Evolutionary conservation across 2,329 filamentous ascomycete genomes (phyloP), one percentile per base, ranked within the genome.

Genomic region (Colletotrichum orbiculare): DNA sequence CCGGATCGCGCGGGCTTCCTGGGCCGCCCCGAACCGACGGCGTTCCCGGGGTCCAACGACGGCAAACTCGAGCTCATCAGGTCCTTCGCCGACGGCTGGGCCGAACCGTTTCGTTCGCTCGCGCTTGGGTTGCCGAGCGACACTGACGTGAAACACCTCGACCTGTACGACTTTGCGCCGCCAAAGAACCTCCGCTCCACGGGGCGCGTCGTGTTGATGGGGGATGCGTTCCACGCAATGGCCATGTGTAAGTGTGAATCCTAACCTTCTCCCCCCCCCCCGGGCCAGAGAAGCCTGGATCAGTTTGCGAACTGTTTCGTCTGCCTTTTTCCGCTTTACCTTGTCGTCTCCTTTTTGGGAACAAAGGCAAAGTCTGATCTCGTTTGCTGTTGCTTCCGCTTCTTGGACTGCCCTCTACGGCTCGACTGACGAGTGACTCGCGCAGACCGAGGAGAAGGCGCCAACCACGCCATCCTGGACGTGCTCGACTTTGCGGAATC

Each of bases 141-240:
- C 2, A 77, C 79, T 0, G 78, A 82, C 12, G 76, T 82, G 7
- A 81, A 82, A 55, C 74, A 74, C 2, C 77, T 87, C 5, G 76
- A 78, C 9, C 71, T 85, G 5, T 78, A 82, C 37, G 85, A 87
- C 70, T 84, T 82, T 74, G 73, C 79, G 2, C 82, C 81, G 2
- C 74, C 76, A 1, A 70, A 68, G 4, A 73, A 72, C 1, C 60
- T 79, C 6, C 79, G 76, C 48, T 74, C 76, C 1, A 74, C 72
- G 7, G 82, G 81, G 0, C 75, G 77, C 2, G 80, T 79, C 0
- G 78, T 83, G 0, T 68, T 88, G 2, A 77, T 85, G 62, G 85
- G 86, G 0, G 86, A 88, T 71, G 81, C 85, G 0, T 77, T 86
- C 3, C 85, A 88, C 71, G 79, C 83, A 0, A 88, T 88, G 85